Evolutionary conservation across 768 basidiomycete species (phyloP), one percentile per base, ranked within the genome.

Genomic region (Mycena crocata): DNA sequence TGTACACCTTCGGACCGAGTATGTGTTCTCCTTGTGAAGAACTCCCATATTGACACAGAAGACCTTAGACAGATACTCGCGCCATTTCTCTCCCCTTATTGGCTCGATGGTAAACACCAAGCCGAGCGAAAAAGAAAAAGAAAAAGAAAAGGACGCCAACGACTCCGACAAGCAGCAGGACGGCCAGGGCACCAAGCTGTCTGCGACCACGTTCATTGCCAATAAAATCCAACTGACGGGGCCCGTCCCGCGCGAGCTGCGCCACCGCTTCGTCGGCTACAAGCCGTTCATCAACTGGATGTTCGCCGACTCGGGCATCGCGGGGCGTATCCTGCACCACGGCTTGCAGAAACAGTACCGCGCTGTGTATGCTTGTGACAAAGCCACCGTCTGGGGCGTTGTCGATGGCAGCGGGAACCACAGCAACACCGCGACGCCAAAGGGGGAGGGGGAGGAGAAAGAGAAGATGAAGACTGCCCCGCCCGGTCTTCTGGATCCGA

Each of bases 191-290:
- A 5, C 5, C 19, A 55, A 56, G 39, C 71, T 71, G 50, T 68
- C 73, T 54, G 50, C 76, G 13, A 69, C 72, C 56, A 81, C 82
- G 30, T 85, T 85, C 75, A 77, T 81, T 66, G 82, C 82, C 5
- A 83, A 82, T 70, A 79, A 82, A 55, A 58, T 85, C 3, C 83
- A 85, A 63, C 78, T 85, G 14, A 71, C 77, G 21, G 83, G 83
- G 0, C 83, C 83, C n/a, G 78, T 81, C 14, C 83, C 83, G 14
- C 65, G 73, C 24, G 72, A 77, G 57, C 77, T 85, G 19, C 73
- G 75, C 5, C 76, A 77, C 69, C 75, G 74, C 40, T 79, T 72
- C 60, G 77, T 83, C 52, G 81, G 82, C 57, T 84, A 82, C 73
- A 74, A 72, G 31, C 73, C 78, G 3, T 82, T 84, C 69, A 79